Evolutionary conservation across 768 basidiomycete genomes (phyloP), one percentile per base, ranked within the genome.

Genomic region (Pisolithus orientalis): DNA sequence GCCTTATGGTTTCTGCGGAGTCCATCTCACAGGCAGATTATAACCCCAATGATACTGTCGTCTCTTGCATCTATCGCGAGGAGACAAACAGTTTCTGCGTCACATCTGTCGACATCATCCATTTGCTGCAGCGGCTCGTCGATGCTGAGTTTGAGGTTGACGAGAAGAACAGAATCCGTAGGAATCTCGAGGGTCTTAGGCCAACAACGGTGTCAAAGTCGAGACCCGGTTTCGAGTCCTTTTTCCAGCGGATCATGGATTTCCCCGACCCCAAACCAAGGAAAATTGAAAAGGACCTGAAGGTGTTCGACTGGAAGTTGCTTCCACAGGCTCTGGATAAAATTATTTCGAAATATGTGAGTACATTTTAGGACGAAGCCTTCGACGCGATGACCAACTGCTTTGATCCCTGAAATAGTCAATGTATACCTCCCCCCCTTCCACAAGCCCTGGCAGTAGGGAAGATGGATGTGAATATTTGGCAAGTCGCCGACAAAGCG

Each of bases 251-350:
- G 59, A 94, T 99, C 72, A 97, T 99, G 95, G 84, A 89, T 48
- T 95, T 96, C 64, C 90, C 94, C 0, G 82, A 83, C 43, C 95
- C 95, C 7, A 94, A 91, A 66, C 95, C 95, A 3, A 78, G 95
- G 51, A 94, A 94, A 65, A 99, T 98, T 56, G 95, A 97, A 64
- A 97, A 98, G 76, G 93, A 97, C 62, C 79, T 99, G 63, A 91
- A 91, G 66, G 85, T 90, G 7, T 91, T 91, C 59, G 80, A 82
- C 39, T 91, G 89, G 89, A 74, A 73, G 28, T 66, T 79, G 43
- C 73, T 91, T n/a, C 77, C 77, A 16, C 80, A 83, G 56, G 87
- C 87, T 0, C 67, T 91, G 49, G 83, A 87, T 44, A 90, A 89
- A 66, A 87, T 90, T 53, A 73, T 90, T 21, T 83, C 84, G 4